Percentiles rank a stretch among this genome's conserved stretches.
Conservation (phyloP, 169 alveolate species). For the Blepharisma undulans region DNA sequence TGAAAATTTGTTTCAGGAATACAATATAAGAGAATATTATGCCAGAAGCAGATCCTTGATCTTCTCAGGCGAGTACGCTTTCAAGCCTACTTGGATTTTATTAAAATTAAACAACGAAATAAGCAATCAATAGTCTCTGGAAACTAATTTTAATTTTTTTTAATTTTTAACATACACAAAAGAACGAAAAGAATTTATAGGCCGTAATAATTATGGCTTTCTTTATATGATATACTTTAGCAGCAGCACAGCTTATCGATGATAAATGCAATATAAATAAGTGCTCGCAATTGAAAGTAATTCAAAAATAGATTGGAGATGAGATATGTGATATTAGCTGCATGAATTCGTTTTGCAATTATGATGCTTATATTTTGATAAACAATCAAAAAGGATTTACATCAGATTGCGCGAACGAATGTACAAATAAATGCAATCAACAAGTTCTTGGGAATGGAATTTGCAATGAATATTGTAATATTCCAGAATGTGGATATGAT, state of each 20-base stretch:
- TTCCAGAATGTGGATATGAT: conserved; percentile 12
- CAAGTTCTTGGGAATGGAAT: conserved; percentile 12
- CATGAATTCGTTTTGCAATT: neutral
- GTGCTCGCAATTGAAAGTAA: neutral
- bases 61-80: neutral
- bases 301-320: neutral
- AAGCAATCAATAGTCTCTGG: too few species aligned
- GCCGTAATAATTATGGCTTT: neutral
- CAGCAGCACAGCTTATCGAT: neutral
- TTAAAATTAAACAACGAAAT: too few species aligned
- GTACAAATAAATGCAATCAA: neutral
- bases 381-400: neutral
- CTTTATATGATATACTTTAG: neutral
- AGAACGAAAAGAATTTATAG: neutral
- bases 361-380: neutral
- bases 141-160: too few species aligned
- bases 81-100: neutral
- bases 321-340: neutral
- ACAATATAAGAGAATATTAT: too few species aligned
- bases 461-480: conserved; percentile 8
- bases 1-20: too few species aligned
- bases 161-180: too few species aligned
- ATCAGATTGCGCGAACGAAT: neutral
- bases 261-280: neutral
- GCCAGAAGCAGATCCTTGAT: neutral